These are phyloP conservation scores for Tagetes patula DNA, from an alignment of 129 eudicot species.

Conservation along the genomic window DNA sequence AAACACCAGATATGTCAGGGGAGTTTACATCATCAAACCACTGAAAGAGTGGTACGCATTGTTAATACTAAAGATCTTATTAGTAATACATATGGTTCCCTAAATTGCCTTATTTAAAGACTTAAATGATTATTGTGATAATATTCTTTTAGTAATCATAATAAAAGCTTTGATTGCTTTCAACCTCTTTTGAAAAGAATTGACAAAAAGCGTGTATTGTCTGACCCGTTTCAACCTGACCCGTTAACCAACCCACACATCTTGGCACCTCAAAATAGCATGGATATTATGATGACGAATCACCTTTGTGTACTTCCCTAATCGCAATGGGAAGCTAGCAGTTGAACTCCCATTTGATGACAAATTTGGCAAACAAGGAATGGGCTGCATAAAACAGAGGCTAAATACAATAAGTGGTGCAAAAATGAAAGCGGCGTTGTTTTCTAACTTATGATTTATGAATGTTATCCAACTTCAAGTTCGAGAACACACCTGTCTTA, in stretches of 20 bases:
- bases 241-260: not conserved
- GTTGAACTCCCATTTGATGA: constrained; percentile 44
- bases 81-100: not conserved
- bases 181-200: not conserved
- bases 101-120: not conserved
- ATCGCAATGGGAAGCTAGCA: constrained; percentile 50
- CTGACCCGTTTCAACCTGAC: not conserved
- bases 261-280: not conserved
- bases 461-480: not conserved
- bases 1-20: constrained; percentile 66
- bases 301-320: constrained; percentile 93
- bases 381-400: constrained; percentile 44
- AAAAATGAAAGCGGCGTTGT: not conserved
- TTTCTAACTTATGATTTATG: not conserved
- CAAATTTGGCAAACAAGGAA: constrained; percentile 70
- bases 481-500: constrained; percentile 49
- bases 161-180: not conserved
- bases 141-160: not conserved
- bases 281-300: not conserved
- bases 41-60: constrained; percentile 34
- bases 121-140: not conserved
- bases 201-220: not conserved
- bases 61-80: not conserved
- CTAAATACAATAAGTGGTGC: not conserved
- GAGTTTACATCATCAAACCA: constrained; percentile 93